These are phyloP conservation scores for Salix viminalis DNA, from an alignment of 345 rosid genomes.

Conservation along the genomic window DNA sequence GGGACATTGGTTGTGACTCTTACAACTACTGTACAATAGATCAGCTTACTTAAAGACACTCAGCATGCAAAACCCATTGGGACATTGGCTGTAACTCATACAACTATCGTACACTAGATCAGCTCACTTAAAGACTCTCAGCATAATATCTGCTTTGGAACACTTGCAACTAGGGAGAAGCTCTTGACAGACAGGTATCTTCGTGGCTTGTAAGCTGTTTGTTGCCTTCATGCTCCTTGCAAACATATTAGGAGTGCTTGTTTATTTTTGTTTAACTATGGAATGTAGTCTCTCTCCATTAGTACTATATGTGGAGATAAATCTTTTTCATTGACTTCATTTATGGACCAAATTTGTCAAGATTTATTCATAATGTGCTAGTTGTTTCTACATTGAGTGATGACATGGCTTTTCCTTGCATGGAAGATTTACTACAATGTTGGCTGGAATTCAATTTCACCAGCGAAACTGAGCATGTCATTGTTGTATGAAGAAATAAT, in stretches of 20 bases:
- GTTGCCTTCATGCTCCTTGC: not conserved
- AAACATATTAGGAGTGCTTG: not conserved
- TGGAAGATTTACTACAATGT: not conserved
- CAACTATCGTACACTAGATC: conserved; percentile 64
- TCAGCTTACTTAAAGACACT: conserved; percentile 35
- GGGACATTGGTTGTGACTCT: conserved; percentile 95
- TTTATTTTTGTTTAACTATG: not conserved
- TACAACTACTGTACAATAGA: conserved; percentile 62
- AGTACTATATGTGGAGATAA: not conserved
- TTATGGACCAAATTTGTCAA: not conserved
- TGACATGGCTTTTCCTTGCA: not conserved
- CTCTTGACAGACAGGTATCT: conserved; percentile 87
- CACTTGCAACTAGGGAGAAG: conserved; percentile 78
- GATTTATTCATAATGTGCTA: not conserved
- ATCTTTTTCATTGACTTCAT: not conserved
- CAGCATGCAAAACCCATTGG: conserved; percentile 93
- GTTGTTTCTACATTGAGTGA: not conserved
- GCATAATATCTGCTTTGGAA: conserved; percentile 77
- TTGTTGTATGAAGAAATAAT: not conserved
- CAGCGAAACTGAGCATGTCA: not conserved
- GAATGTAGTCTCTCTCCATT: not conserved
- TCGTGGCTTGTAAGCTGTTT: not conserved
- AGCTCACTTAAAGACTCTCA: conserved; percentile 44
- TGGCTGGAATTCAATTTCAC: not conserved
- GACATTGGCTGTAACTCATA: conserved; percentile 82